These are phyloP conservation scores for Alternaria sp. DNA, from an alignment of 2,329 filamentous ascomycete species.

Conservation along the genomic window DNA sequence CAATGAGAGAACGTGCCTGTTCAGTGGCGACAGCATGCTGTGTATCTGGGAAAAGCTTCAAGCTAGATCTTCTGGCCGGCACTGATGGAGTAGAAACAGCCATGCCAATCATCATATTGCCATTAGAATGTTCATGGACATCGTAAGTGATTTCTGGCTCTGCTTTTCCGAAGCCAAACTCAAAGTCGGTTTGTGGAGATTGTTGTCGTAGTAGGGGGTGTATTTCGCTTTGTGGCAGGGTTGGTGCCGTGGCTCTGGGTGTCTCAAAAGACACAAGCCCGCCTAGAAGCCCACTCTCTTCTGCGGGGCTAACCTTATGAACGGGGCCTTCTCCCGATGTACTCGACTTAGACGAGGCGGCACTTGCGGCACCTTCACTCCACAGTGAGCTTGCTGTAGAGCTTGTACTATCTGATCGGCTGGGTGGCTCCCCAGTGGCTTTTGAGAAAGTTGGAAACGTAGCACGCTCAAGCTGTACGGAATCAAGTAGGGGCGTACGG, in stretches of 20 bases:
- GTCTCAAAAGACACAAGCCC: slow-evolving; percentile 38
- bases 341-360: slow-evolving; percentile 43
- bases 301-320: slow-evolving; percentile 26
- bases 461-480: slow-evolving; percentile 29
- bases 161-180: slow-evolving; percentile 16
- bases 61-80: slow-evolving; percentile 11
- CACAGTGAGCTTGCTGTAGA: slow-evolving; percentile 39
- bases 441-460: slow-evolving; percentile 3
- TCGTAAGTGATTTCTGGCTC: background rate
- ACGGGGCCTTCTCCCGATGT: slow-evolving; percentile 21
- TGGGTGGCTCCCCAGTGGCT: slow-evolving; percentile 18
- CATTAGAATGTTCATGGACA: background rate
- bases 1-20: slow-evolving; percentile 4
- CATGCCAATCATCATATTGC: slow-evolving; percentile 19
- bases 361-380: slow-evolving; percentile 41
- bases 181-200: slow-evolving; percentile 12
- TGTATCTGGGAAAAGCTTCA: background rate
- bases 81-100: slow-evolving; percentile 24
- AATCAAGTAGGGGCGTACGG: slow-evolving; percentile 37
- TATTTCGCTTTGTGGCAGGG: slow-evolving; percentile 20
- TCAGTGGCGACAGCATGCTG: background rate
- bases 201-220: slow-evolving; percentile 18
- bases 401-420: slow-evolving; percentile 41
- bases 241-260: slow-evolving; percentile 10
- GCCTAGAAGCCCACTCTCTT: slow-evolving; percentile 40